Evolutionary conservation across 345 rosid genomes (phyloP).

Genomic region (Linum tenue): DNA sequence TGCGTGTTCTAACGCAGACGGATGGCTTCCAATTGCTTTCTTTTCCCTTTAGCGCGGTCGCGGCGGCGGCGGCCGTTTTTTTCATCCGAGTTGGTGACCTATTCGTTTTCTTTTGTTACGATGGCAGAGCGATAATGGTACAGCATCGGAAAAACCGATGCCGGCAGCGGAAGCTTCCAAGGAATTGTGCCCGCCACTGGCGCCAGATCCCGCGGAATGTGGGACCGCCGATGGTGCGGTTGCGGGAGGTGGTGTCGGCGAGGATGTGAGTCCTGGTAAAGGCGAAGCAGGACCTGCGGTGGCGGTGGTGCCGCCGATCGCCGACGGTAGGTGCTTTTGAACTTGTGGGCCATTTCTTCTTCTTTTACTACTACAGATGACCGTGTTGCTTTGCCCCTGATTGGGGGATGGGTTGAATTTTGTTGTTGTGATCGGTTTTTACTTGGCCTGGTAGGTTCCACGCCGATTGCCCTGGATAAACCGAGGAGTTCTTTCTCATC

Average conservation of each 20-base stretch:
- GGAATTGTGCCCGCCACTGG: conserved; percentile 39
- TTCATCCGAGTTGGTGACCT: conserved; percentile 12
- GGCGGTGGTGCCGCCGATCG: conserved; percentile 44
- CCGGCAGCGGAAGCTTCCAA: conserved; percentile 45
- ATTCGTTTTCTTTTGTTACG: conserved; percentile 14
- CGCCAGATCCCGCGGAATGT: conserved; percentile 46
- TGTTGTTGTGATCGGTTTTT: conserved; percentile 5
- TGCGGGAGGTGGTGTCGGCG: conserved; percentile 32
- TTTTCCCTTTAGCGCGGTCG: not conserved
- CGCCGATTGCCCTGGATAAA: conserved; percentile 44
- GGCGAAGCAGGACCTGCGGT: conserved; percentile 40
- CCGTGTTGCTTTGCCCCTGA: not conserved
- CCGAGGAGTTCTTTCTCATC: conserved; percentile 40
- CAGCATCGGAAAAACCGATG: conserved; percentile 37
- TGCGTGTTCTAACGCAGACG: not conserved
- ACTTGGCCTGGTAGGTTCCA: conserved; percentile 35
- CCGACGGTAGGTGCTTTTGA: conserved; percentile 39
- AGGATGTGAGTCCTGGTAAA: conserved; percentile 28
- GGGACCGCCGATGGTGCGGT: conserved; percentile 35
- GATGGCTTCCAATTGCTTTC: not conserved
- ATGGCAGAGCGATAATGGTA: conserved; percentile 51
- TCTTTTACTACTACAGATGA: not conserved
- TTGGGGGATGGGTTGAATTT: conserved; percentile 8
- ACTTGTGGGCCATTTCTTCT: not conserved
- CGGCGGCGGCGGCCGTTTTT: not conserved